Evolutionary conservation across 2,329 filamentous ascomycete genomes (phyloP), one percentile per base, ranked within the genome.

Genomic region (Diaporthe ilicicola): DNA sequence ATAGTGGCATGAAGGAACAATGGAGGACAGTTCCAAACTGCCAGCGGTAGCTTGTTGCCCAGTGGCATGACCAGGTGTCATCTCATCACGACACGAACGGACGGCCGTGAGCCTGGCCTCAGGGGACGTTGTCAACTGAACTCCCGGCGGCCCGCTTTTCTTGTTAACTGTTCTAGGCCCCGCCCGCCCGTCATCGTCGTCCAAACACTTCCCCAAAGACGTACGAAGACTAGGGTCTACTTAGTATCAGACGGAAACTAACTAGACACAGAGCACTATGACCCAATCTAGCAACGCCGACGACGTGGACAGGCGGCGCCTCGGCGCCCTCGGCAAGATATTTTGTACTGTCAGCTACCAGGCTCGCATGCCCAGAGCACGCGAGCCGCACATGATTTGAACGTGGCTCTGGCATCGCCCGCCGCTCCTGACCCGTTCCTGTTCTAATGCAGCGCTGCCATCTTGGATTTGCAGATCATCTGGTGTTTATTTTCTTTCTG

Each of bases 141-240:
- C 59, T 64, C 59, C 59, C 59, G 59, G 59, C 59, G 59, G 59
- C 59, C 59, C 56, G 56, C 59, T 62, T 62, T 62, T 62, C 42
- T 34, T 34, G 22, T 62, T 27, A 42, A 42, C 59, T 64, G 59
- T 64, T 64, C 59, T 64, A 64, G 59, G 29, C 59, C 59, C 56
- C 39, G 46, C 44, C 59, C 42, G 29, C 42, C 59, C 44, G 42
- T 0, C 59, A 19, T 19, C 13, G 59, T 50, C 59, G 59, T 64
- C 59, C 59, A 64, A 64, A 64, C 44, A 37, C 50, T 64, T 50
- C 6, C 59, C 59, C 59, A 42, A 64, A 27, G n/a, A 34, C 22
- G n/a, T 19, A 22, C 32, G 3, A 27, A 50, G n/a, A 50, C n/a
- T 55, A 37, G 19, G 13, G 19, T 22, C 34, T 17, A 34, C n/a